These are phyloP conservation scores for Cutaneotrichosporon sp. DNA, from an alignment of 1,284 basidiomycete species.

Conservation along the genomic window DNA sequence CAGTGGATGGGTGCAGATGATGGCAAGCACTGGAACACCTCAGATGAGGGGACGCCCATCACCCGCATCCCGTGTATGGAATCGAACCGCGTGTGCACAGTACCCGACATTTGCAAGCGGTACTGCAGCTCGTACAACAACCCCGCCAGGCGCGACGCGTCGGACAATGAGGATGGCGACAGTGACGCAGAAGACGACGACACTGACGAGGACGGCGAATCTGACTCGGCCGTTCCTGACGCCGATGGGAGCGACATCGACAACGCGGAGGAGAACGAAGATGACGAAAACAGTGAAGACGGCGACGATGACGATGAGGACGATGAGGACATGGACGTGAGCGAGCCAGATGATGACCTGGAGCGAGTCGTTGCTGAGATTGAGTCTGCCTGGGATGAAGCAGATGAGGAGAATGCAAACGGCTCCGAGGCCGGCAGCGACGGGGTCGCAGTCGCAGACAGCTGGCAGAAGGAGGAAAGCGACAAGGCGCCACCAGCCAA, in stretches of 20 bases:
- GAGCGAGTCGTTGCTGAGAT: too few species aligned
- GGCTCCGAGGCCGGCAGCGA: neutral
- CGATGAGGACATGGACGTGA: neutral
- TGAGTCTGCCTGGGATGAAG: too few species aligned
- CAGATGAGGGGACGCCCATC: neutral
- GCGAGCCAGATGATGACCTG: neutral
- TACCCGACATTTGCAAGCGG: neutral
- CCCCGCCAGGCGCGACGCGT: neutral
- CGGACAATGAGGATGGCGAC: neutral
- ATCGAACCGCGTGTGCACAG: slow-evolving; percentile 5
- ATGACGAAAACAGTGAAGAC: neutral
- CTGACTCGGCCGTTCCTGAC: too few species aligned
- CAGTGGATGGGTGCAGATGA: slow-evolving; percentile 1
- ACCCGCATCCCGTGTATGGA: slow-evolving; percentile 4
- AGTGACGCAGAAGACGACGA: neutral
- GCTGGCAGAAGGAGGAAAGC: neutral
- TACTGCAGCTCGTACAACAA: slow-evolving; percentile 6
- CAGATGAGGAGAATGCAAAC: neutral
- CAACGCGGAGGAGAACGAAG: neutral
- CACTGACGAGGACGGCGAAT: neutral
- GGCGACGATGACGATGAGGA: neutral
- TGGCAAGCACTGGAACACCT: neutral
- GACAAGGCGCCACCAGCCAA: neutral
- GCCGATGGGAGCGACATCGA: neutral
- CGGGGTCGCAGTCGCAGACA: neutral